Conservation (phyloP, 108 stramenopile species). For the Thalassiosira profunda region DNA sequence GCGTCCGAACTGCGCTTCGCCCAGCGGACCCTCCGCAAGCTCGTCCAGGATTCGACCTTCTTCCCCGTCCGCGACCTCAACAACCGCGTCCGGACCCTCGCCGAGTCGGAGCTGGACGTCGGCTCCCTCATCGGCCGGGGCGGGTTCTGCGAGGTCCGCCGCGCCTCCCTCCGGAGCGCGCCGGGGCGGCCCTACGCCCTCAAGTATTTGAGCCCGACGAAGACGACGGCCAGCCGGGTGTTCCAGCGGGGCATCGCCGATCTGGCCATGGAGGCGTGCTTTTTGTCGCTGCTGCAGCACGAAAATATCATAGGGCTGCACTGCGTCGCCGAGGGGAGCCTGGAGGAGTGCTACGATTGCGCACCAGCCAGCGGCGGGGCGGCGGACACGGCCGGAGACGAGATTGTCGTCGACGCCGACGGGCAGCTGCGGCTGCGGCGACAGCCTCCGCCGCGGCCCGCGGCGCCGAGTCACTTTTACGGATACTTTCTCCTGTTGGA, state of each 20-base stretch:
- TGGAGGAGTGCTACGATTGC: slow-evolving; percentile 24
- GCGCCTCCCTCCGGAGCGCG: background rate
- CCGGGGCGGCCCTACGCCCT: slow-evolving; percentile 6
- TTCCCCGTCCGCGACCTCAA: background rate
- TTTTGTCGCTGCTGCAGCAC: background rate
- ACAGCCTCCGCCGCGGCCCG: no score
- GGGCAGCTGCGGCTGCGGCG: background rate
- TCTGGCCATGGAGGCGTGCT: slow-evolving; percentile 16
- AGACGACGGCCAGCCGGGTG: slow-evolving; percentile 1
- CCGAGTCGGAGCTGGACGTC: background rate
- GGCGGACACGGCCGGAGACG: background rate
- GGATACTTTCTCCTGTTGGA: slow-evolving; percentile 8
- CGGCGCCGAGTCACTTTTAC: background rate
- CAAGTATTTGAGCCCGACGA: slow-evolving; percentile 14
- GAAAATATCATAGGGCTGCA: background rate
- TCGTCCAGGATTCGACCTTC: slow-evolving; percentile 7
- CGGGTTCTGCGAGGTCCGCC: slow-evolving; percentile 23
- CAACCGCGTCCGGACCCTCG: slow-evolving; percentile 4
- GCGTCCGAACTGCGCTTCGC: slow-evolving; percentile 13
- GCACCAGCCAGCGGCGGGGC: background rate
- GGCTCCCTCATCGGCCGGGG: slow-evolving; percentile 9
- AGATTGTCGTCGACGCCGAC: slow-evolving; percentile 9
- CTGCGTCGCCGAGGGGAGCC: slow-evolving; percentile 2
- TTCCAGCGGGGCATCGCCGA: slow-evolving; percentile 45
- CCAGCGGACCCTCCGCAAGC: slow-evolving; percentile 5